Evolutionary conservation across 176 grass and related monocot species (phyloP), one percentile per base, ranked within the genome.

Genomic region (Eragrostis nindensis): DNA sequence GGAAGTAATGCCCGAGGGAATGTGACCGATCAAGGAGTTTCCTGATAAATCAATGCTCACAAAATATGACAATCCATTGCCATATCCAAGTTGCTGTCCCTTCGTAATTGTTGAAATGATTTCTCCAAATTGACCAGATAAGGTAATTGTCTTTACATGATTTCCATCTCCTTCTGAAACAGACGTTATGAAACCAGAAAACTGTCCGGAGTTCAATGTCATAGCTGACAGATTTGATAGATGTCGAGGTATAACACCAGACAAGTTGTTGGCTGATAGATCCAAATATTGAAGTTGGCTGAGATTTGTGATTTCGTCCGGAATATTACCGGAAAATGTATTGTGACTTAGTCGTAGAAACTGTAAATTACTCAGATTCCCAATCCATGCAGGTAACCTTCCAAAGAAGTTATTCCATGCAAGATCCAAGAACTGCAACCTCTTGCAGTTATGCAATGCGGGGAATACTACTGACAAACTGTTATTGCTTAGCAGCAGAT

Each of bases 321-420:
- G 89, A 17, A 91, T 84, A 32, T 22, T 24, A 6, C 89, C 84
- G 24, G 24, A 79, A 39, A 91, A 87, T 15, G 67, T 84, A 22
- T 74, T 74, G 5, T 56, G 30, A 21, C 71, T 24, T 40, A 74
- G 19, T 7, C 19, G 5, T 22, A 74, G 18, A 15, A 74, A 39
- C 0, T 2, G 1, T 56, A 55, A 43, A 3, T 7, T 4, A 1
- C 19, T 68, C 42, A 32, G 3, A 32, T 29, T 44, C 2, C 42
- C 59, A 30, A 77, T 77, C 74, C 74, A 77, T 1, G 10, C 3
- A 13, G 74, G 74, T 21, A 77, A 48, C 0, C 7, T 62, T 32
- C 74, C 74, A 47, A 11, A 47, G 59, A 64, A 32, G 16, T 77
- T 77, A 6, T 77, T 77, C 29, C 0, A 6, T 5, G 74, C 62